A percentile compares a stretch with the other conserved stretches of the same genome.
These are phyloP conservation scores for Aphanomyces cochlioides DNA, from an alignment of 352 stramenopile genomes.

Conservation along the genomic window DNA sequence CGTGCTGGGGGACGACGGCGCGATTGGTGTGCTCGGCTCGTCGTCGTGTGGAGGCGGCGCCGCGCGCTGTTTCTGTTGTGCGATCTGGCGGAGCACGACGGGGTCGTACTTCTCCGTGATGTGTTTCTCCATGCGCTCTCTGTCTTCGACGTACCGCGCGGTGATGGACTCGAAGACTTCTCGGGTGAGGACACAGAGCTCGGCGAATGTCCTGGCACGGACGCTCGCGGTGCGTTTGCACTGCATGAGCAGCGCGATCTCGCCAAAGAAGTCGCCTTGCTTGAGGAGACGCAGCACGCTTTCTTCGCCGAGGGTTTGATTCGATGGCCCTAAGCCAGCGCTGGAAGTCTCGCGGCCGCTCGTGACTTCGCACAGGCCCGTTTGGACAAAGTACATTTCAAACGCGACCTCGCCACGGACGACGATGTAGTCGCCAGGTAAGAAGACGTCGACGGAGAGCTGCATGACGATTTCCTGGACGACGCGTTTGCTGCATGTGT, in stretches of 20 bases:
- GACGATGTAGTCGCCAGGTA: conserved; percentile 80
- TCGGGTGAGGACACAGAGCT: conserved; percentile 68
- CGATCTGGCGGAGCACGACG: conserved; percentile 50
- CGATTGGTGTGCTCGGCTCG: too few relatives aligned
- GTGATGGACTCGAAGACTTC: conserved; percentile 76
- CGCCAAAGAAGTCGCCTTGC: conserved; percentile 77
- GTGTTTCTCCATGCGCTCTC: conserved; percentile 76
- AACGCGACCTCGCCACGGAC: conserved; percentile 76
- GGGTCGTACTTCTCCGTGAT: conserved; percentile 85
- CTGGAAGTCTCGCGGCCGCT: conserved; percentile 35
- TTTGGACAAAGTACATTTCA: conserved; percentile 88
- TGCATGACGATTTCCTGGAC: conserved; percentile 82
- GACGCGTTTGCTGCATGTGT: conserved; percentile 76
- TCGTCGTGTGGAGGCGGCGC: too few relatives aligned
- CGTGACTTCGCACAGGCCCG: conserved; percentile 70
- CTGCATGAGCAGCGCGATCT: conserved; percentile 79
- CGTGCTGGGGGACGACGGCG: too few relatives aligned
- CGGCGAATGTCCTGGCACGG: conserved; percentile 60
- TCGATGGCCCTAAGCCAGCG: not conserved
- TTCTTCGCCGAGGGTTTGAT: not conserved
- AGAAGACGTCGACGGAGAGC: conserved; percentile 75
- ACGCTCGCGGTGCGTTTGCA: conserved; percentile 81
- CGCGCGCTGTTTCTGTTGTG: not conserved
- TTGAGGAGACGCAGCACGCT: conserved; percentile 33
- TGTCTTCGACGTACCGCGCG: conserved; percentile 67